Conservation (phyloP, 2,329 filamentous ascomycete genomes). For the Torrubiella hemipterigena region DNA sequence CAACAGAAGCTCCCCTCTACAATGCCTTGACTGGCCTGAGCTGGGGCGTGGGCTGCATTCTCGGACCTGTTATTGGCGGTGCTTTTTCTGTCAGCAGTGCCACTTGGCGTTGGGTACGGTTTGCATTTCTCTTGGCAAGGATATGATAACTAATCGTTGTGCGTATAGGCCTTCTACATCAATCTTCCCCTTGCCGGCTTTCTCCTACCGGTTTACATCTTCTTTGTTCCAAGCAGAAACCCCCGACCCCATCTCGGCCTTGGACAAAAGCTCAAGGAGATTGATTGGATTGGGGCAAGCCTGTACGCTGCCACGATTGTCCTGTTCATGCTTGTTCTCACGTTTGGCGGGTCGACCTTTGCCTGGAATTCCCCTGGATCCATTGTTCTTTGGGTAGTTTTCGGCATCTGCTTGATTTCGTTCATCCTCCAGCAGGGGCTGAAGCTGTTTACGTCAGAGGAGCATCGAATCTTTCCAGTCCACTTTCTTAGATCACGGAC, state of each 20-base stretch:
- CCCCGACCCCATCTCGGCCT: conserved; percentile 9
- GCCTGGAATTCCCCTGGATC: conserved; percentile 28
- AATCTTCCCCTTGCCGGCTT: conserved; percentile 34
- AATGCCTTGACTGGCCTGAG: conserved; percentile 10
- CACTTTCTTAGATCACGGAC: conserved; percentile 13
- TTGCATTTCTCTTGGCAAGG: not conserved
- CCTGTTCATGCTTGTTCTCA: conserved; percentile 33
- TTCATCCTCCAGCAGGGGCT: conserved; percentile 25
- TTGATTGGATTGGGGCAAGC: conserved; percentile 30
- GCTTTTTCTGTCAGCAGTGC: conserved; percentile 25
- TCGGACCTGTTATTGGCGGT: conserved; percentile 32
- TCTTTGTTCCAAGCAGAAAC: conserved; percentile 12
- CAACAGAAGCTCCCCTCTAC: conserved; percentile 9
- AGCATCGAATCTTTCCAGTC: conserved; percentile 19
- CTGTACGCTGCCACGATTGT: conserved; percentile 20
- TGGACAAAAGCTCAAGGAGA: conserved; percentile 14
- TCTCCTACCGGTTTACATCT: conserved; percentile 14
- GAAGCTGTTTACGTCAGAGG: conserved; percentile 21
- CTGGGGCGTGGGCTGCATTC: conserved; percentile 27
- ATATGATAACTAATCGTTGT: too few relatives aligned
- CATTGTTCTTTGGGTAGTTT: conserved; percentile 31
- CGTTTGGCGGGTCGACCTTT: conserved; percentile 33
- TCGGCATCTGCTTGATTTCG: conserved; percentile 20
- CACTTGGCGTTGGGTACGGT: conserved; percentile 25
- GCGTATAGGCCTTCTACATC: conserved; percentile 35